Evolutionary conservation across 1,284 basidiomycete genomes (phyloP).

Genomic region (Moesziomyces parantarcticus): DNA sequence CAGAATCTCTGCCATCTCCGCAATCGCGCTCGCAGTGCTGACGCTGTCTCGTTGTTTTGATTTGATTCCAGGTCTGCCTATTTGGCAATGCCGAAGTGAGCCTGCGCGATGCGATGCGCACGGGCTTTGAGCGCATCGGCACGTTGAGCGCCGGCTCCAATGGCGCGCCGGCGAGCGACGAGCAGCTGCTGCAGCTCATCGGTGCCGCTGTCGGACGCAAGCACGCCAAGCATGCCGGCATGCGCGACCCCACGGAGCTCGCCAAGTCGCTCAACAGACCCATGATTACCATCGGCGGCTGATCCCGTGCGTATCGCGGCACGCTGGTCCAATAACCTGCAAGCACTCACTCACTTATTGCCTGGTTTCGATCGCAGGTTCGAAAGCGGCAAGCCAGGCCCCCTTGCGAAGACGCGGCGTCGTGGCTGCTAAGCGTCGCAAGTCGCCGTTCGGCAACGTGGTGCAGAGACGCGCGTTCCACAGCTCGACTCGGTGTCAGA

Average conservation of each 20-base stretch:
- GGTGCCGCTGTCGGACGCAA: constrained; percentile 78
- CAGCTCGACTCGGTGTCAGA: constrained; percentile 10
- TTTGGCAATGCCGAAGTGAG: constrained; percentile 87
- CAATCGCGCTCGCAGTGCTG: background rate
- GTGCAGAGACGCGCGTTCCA: constrained; percentile 15
- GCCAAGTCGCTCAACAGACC: constrained; percentile 68
- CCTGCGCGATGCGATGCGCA: constrained; percentile 79
- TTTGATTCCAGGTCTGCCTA: constrained; percentile 72
- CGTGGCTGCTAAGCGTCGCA: background rate
- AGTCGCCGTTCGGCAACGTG: background rate
- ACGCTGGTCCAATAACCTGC: background rate
- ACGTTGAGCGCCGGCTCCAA: constrained; percentile 26
- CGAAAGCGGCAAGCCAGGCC: background rate
- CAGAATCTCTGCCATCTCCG: background rate
- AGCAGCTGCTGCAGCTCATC: constrained; percentile 75
- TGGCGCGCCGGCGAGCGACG: constrained; percentile 70
- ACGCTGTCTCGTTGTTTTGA: background rate
- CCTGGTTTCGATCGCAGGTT: background rate
- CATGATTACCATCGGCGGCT: constrained; percentile 86
- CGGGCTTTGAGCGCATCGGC: constrained; percentile 31
- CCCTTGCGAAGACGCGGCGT: too few species aligned
- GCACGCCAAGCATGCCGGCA: constrained; percentile 79
- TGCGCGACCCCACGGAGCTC: constrained; percentile 55
- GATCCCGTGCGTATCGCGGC: constrained; percentile 6
- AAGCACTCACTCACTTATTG: constrained; percentile 15